Percentiles rank a stretch among this genome's conserved stretches.
Conservation (phyloP, 2,329 filamentous ascomycete genomes). For the Fusarium papillatum region DNA sequence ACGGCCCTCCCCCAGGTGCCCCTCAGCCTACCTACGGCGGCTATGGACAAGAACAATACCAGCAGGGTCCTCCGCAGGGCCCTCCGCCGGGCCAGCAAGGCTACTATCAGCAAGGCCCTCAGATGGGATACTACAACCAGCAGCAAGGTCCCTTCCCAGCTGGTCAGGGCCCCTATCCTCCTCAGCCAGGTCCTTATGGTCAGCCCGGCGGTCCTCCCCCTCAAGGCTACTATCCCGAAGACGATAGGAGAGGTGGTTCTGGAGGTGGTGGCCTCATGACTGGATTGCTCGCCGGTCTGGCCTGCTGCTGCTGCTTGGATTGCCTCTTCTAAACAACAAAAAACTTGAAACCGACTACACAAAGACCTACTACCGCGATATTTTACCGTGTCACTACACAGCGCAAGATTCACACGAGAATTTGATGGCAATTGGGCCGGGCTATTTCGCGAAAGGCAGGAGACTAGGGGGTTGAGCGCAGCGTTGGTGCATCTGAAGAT, state of each 20-base stretch:
- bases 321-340: slow-evolving; percentile 61
- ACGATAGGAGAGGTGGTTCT: slow-evolving; percentile 46
- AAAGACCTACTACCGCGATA: slow-evolving; percentile 10
- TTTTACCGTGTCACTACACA: slow-evolving; percentile 1
- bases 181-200: slow-evolving; percentile 53
- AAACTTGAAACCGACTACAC: slow-evolving; percentile 1
- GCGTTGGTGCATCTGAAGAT: slow-evolving; percentile 24
- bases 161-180: slow-evolving; percentile 52
- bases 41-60: slow-evolving; percentile 51
- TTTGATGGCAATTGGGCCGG: background rate
- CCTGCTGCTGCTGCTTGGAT: slow-evolving; percentile 72
- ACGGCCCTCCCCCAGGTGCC: slow-evolving; percentile 54
- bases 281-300: slow-evolving; percentile 63
- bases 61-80: slow-evolving; percentile 13
- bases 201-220: slow-evolving; percentile 49
- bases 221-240: slow-evolving; percentile 53
- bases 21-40: slow-evolving; percentile 61
- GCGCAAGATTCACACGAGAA: background rate
- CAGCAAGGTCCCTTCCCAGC: slow-evolving; percentile 50
- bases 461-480: slow-evolving; percentile 16
- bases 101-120: slow-evolving; percentile 46
- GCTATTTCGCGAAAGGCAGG: background rate
- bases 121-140: slow-evolving; percentile 48
- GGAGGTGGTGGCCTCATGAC: slow-evolving; percentile 54
- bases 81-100: slow-evolving; percentile 42